A percentile compares a stretch with the other conserved stretches of the same genome.
Evolutionary conservation across 352 stramenopile genomes (phyloP).

Genomic region (Pythium volutum): DNA sequence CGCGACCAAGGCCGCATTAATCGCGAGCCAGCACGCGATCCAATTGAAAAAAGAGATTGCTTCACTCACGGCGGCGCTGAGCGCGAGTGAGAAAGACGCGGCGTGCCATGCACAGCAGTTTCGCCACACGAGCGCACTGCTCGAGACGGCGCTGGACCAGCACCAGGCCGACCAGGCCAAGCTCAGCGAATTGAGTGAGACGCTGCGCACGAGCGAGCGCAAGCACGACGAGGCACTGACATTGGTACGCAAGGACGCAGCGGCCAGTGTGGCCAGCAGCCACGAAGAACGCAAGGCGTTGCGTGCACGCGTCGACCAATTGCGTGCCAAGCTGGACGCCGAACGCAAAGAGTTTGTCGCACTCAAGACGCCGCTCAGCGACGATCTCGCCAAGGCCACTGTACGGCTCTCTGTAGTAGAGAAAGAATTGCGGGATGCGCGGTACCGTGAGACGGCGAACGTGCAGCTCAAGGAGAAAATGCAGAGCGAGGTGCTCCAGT

Average conservation of each 20-base stretch:
- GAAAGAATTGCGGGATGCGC: slow-evolving; percentile 63
- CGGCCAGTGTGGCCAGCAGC: slow-evolving; percentile 46
- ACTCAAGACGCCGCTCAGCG: slow-evolving; percentile 40
- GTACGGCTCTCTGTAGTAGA: slow-evolving; percentile 51
- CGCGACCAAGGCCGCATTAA: slow-evolving; percentile 39
- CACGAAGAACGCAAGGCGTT: slow-evolving; percentile 75
- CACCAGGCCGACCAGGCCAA: slow-evolving; percentile 65
- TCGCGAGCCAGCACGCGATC: slow-evolving; percentile 59
- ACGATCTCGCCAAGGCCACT: slow-evolving; percentile 57
- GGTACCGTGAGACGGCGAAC: slow-evolving; percentile 57
- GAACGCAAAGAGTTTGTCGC: slow-evolving; percentile 71
- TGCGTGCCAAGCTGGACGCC: slow-evolving; percentile 59
- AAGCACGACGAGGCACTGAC: slow-evolving; percentile 61
- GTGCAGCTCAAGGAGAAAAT: slow-evolving; percentile 75
- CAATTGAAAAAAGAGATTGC: slow-evolving; percentile 81
- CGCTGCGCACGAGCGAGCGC: slow-evolving; percentile 53
- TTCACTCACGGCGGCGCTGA: slow-evolving; percentile 42
- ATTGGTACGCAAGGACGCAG: slow-evolving; percentile 53
- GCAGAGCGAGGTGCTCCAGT: slow-evolving; percentile 38
- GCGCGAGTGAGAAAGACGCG: slow-evolving; percentile 44
- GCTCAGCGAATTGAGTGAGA: slow-evolving; percentile 43
- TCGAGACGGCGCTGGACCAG: slow-evolving; percentile 73
- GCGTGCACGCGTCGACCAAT: slow-evolving; percentile 53
- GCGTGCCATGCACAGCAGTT: slow-evolving; percentile 51
- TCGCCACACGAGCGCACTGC: slow-evolving; percentile 61